A percentile compares a stretch with the other conserved stretches of the same genome.
Conservation (phyloP, 2,329 filamentous ascomycete species). For the Zymoseptoria tritici region DNA sequence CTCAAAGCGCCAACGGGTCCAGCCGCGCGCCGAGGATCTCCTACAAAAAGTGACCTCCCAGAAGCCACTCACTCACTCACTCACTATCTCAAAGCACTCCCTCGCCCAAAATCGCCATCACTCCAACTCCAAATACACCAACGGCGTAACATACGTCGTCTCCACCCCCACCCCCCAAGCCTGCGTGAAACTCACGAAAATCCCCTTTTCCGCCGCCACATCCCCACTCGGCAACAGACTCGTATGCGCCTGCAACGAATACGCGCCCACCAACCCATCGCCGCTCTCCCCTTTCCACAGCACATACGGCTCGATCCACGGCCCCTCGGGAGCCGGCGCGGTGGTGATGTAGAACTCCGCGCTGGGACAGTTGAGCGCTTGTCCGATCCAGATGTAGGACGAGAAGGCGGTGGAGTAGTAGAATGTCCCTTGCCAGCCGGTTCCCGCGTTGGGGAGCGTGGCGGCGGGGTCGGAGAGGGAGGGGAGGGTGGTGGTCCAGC, state of each 20-base stretch:
- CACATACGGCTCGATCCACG: slow-evolving; percentile 21
- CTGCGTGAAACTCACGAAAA: slow-evolving; percentile 17
- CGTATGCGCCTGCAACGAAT: slow-evolving; percentile 20
- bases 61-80: too few species aligned
- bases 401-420: slow-evolving; percentile 25
- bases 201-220: slow-evolving; percentile 12
- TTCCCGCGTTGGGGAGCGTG: slow-evolving; percentile 21
- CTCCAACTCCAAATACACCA: slow-evolving; percentile 18
- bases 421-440: slow-evolving; percentile 26
- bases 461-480: slow-evolving; percentile 7
- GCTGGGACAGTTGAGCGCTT: slow-evolving; percentile 3
- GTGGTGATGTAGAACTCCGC: slow-evolving; percentile 25
- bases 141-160: slow-evolving; percentile 12
- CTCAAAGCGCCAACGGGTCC: neutral
- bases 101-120: neutral
- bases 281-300: slow-evolving; percentile 16
- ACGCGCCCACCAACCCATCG: slow-evolving; percentile 8
- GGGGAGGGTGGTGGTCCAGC: slow-evolving; percentile 16
- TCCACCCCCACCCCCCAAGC: slow-evolving; percentile 10
- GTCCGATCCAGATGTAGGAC: slow-evolving; percentile 28
- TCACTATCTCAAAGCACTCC: neutral
- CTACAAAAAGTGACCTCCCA: neutral
- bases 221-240: slow-evolving; percentile 6
- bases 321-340: slow-evolving; percentile 25
- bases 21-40: neutral